Conservation (phyloP, 768 basidiomycete genomes). For the Boletus subparvulus region DNA sequence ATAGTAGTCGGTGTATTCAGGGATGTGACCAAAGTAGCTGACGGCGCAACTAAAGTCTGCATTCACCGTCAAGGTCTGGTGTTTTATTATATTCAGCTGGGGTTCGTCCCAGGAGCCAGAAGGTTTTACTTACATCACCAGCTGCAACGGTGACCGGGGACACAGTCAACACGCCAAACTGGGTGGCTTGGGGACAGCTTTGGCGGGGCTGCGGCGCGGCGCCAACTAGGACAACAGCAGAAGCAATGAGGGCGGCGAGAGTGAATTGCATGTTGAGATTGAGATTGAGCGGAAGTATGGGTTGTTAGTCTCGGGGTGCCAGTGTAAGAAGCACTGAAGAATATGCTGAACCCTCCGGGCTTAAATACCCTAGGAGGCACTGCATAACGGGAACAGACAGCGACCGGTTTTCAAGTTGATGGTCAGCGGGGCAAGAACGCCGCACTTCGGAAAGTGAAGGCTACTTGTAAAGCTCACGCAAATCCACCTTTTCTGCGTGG, state of each 20-base stretch:
- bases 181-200: conserved; percentile 22
- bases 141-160: conserved; percentile 23
- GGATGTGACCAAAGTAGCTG: conserved; percentile 14
- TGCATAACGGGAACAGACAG: neutral
- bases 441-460: neutral
- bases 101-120: neutral
- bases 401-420: neutral
- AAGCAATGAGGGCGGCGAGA: conserved; percentile 11
- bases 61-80: conserved; percentile 20
- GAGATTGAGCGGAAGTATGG: neutral
- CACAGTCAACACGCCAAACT: conserved; percentile 18
- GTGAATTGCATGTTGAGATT: conserved; percentile 18
- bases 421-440: conserved; percentile 1
- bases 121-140: conserved; percentile 21
- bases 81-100: conserved; percentile 1
- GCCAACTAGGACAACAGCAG: conserved; percentile 12
- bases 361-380: conserved; percentile 12
- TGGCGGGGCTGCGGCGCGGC: conserved; percentile 23
- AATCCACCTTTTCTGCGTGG: neutral
- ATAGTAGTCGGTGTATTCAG: conserved; percentile 33
- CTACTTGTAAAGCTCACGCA: neutral
- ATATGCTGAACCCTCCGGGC: neutral
- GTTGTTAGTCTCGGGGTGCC: neutral
- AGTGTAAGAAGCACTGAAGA: neutral
- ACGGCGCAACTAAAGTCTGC: conserved; percentile 30